These are phyloP conservation scores for Neonectria ditissima DNA, from an alignment of 2,329 filamentous ascomycete genomes.

Conservation along the genomic window DNA sequence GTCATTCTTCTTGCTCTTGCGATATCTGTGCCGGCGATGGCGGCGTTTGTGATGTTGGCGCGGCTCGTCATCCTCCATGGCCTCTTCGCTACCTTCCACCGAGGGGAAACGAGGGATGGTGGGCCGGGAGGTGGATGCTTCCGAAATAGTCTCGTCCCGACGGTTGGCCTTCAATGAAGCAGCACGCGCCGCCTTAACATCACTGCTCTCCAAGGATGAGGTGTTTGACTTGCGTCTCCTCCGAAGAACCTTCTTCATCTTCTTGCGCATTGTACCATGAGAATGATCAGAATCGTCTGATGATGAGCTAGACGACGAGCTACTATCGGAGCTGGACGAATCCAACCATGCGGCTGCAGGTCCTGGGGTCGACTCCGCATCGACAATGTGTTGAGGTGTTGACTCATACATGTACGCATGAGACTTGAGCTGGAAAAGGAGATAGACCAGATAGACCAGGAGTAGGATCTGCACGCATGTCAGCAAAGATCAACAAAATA, in stretches of 20 bases:
- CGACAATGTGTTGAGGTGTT: slow-evolving; percentile 91
- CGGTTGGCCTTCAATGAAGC: slow-evolving; percentile 54
- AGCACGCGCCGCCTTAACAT: slow-evolving; percentile 50
- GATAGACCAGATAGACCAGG: slow-evolving; percentile 84
- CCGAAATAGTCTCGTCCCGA: slow-evolving; percentile 54
- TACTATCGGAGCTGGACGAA: slow-evolving; percentile 69
- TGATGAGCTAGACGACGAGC: slow-evolving; percentile 73
- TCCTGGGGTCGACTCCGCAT: slow-evolving; percentile 89
- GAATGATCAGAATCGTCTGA: slow-evolving; percentile 72
- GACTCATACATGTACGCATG: slow-evolving; percentile 94
- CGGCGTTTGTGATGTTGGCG: slow-evolving; percentile 49
- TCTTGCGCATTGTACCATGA: slow-evolving; percentile 75
- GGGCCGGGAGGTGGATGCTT: slow-evolving; percentile 54
- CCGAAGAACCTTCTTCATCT: slow-evolving; percentile 80
- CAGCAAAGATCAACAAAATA: slow-evolving; percentile 29
- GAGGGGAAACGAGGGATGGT: slow-evolving; percentile 53
- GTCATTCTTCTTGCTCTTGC: slow-evolving; percentile 59
- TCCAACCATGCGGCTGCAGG: slow-evolving; percentile 86
- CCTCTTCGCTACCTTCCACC: slow-evolving; percentile 57
- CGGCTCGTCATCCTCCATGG: slow-evolving; percentile 58
- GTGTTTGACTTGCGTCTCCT: slow-evolving; percentile 81
- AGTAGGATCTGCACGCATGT: slow-evolving; percentile 70
- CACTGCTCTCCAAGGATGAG: slow-evolving; percentile 71
- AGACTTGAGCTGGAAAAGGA: slow-evolving; percentile 91
- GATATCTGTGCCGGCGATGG: slow-evolving; percentile 53